Evolutionary conservation across 805 yeast species (phyloP).

Genomic region (Ogataea methanolica): DNA sequence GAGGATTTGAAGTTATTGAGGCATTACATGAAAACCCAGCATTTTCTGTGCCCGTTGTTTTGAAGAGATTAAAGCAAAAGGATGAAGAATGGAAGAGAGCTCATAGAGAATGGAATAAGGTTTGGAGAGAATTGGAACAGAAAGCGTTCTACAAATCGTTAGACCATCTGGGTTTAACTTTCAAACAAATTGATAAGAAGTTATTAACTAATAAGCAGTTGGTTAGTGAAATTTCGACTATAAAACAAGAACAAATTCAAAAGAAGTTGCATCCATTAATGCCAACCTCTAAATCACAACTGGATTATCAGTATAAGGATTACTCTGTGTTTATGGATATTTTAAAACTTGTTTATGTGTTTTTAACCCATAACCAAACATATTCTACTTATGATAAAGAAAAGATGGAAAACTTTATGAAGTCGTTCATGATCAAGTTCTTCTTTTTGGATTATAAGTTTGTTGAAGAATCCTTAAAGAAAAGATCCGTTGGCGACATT

Average conservation of each 20-base stretch:
- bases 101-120: slow-evolving; percentile 97
- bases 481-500: slow-evolving; percentile 28
- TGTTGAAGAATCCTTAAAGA: slow-evolving; percentile 37
- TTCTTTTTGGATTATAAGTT: slow-evolving; percentile 54
- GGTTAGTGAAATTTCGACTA: slow-evolving; percentile 86
- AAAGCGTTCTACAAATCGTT: slow-evolving; percentile 89
- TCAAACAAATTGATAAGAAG: slow-evolving; percentile 95
- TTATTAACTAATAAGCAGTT: slow-evolving; percentile 83
- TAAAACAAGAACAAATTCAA: slow-evolving; percentile 85
- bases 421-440: slow-evolving; percentile 65
- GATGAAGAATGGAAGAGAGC: slow-evolving; percentile 99
- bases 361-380: slow-evolving; percentile 61
- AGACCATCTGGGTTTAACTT: slow-evolving; percentile 93
- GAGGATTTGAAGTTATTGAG: slow-evolving; percentile 91
- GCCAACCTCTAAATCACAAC: slow-evolving; percentile 75
- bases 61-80: slow-evolving; percentile 90
- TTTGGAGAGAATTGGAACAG: slow-evolving; percentile 98
- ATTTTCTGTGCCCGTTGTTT: slow-evolving; percentile 88
- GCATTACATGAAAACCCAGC: slow-evolving; percentile 95
- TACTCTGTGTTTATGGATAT: slow-evolving; percentile 69
- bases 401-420: slow-evolving; percentile 64
- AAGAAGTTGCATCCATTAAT: slow-evolving; percentile 82
- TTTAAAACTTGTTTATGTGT: slow-evolving; percentile 59
- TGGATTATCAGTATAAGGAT: slow-evolving; percentile 59
- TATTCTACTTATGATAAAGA: slow-evolving; percentile 82